These are phyloP conservation scores for Alternaria ventricosa DNA, from an alignment of 2,329 filamentous ascomycete species.

Conservation along the genomic window DNA sequence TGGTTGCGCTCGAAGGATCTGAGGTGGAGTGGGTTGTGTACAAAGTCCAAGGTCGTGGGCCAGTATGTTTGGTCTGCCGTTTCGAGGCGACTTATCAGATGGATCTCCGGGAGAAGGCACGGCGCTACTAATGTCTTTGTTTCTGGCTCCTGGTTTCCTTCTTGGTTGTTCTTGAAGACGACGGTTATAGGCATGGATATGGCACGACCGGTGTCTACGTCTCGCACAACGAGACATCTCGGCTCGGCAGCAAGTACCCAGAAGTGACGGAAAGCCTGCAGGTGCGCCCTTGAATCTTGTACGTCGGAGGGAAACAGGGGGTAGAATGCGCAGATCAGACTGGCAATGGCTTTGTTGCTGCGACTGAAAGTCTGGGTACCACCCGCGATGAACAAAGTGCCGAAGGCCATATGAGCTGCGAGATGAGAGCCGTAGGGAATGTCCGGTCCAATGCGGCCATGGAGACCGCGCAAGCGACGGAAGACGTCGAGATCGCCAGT, in stretches of 20 bases:
- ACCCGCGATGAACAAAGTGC: slow-evolving; percentile 87
- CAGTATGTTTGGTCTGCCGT: slow-evolving; percentile 74
- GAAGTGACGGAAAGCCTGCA: slow-evolving; percentile 95
- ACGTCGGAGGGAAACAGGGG: slow-evolving; percentile 88
- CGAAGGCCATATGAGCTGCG: slow-evolving; percentile 89
- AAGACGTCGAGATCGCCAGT: slow-evolving; percentile 88
- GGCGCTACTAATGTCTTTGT: slow-evolving; percentile 56
- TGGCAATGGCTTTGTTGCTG: slow-evolving; percentile 83
- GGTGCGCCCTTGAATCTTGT: slow-evolving; percentile 90
- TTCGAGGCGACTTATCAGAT: slow-evolving; percentile 67
- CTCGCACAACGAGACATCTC: slow-evolving; percentile 85
- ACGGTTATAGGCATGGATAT: slow-evolving; percentile 76
- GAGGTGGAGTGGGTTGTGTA: slow-evolving; percentile 65
- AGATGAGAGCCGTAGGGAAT: slow-evolving; percentile 94
- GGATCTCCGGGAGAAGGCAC: slow-evolving; percentile 68
- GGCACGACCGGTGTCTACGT: slow-evolving; percentile 82
- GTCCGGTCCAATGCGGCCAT: slow-evolving; percentile 82
- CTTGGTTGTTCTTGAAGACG: slow-evolving; percentile 55
- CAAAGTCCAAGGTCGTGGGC: slow-evolving; percentile 80
- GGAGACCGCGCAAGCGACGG: slow-evolving; percentile 82
- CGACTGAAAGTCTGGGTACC: slow-evolving; percentile 92
- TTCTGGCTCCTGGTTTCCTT: background rate
- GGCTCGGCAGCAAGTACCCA: slow-evolving; percentile 95
- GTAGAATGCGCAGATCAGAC: slow-evolving; percentile 90
- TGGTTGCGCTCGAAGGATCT: slow-evolving; percentile 72